A percentile compares a stretch with the other conserved stretches of the same genome.
These are phyloP conservation scores for Chlorella variabilis DNA, from an alignment of 163 green algal species.

Conservation along the genomic window DNA sequence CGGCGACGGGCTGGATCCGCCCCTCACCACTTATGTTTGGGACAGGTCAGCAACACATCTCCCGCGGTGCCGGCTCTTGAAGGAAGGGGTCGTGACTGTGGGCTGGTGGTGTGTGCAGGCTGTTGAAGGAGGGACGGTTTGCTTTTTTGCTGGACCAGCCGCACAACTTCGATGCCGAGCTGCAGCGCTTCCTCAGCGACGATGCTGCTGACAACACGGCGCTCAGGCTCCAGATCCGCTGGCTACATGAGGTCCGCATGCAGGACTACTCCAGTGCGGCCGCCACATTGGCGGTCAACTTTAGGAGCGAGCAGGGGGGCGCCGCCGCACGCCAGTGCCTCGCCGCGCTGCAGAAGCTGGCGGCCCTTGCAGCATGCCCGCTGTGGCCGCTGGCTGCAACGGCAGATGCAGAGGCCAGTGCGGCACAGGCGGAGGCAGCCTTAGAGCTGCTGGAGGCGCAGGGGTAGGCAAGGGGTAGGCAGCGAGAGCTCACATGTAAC, in stretches of 20 bases:
- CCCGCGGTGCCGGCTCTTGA: too few species aligned
- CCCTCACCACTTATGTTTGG: not conserved
- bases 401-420: not conserved
- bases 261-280: not conserved
- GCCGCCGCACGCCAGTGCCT: not conserved
- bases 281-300: not conserved
- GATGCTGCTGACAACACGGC: not conserved
- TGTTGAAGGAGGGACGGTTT: slow-evolving; percentile 5
- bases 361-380: not conserved
- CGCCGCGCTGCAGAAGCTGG: slow-evolving; percentile 5
- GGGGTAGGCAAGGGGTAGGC: too few species aligned
- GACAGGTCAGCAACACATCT: not conserved
- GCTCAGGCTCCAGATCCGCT: not conserved
- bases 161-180: slow-evolving; percentile 7
- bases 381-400: not conserved
- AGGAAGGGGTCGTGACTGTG: too few species aligned
- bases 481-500: too few species aligned
- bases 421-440: not conserved
- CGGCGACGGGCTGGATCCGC: slow-evolving; percentile 8
- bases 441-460: not conserved
- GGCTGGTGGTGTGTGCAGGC: not conserved
- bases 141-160: slow-evolving; percentile 22
- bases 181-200: slow-evolving; percentile 18
- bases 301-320: not conserved
- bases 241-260: slow-evolving; percentile 27